These are phyloP conservation scores for Corniculantispora saksenae DNA, from an alignment of 2,329 filamentous ascomycete genomes.

Conservation along the genomic window DNA sequence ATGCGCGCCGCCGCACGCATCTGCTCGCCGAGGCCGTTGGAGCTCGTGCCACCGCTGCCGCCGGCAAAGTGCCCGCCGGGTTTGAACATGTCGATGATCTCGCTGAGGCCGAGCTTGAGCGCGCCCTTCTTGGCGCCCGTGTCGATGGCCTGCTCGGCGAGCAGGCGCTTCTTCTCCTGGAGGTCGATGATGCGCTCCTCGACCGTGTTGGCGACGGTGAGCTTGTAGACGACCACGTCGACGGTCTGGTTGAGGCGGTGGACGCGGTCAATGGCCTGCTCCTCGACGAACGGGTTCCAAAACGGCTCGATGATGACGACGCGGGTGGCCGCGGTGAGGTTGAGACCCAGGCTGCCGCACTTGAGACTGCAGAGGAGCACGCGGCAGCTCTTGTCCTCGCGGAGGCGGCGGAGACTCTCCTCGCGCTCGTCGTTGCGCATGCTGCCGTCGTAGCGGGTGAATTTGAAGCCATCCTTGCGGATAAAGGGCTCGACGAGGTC, in stretches of 20 bases:
- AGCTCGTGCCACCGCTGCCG: constrained; percentile 31
- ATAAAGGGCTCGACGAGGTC: constrained; percentile 94
- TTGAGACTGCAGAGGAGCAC: constrained; percentile 91
- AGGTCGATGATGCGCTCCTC: constrained; percentile 94
- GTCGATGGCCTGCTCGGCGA: constrained; percentile 92
- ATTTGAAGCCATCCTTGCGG: constrained; percentile 69
- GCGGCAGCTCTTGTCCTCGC: constrained; percentile 72
- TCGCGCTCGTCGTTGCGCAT: constrained; percentile 95
- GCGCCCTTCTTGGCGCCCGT: constrained; percentile 70
- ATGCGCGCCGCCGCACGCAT: constrained; percentile 27
- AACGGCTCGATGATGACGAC: constrained; percentile 97
- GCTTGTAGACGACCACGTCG: constrained; percentile 92
- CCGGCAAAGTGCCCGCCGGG: constrained; percentile 55
- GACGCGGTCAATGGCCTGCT: constrained; percentile 97
- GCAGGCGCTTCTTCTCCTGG: constrained; percentile 87
- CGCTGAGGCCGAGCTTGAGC: constrained; percentile 85
- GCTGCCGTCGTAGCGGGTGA: constrained; percentile 87
- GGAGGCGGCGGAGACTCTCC: constrained; percentile 75
- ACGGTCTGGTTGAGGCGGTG: constrained; percentile 97
- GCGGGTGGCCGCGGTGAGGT: constrained; percentile 88
- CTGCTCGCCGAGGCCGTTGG: constrained; percentile 29
- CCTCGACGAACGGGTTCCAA: constrained; percentile 99
- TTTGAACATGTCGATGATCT: constrained; percentile 88
- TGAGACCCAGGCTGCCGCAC: constrained; percentile 89
- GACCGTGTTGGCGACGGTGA: constrained; percentile 83